A percentile compares a stretch with the other conserved stretches of the same genome.
Evolutionary conservation across 495 filamentous ascomycete species (phyloP).

Genomic region (Penicillium steckii): DNA sequence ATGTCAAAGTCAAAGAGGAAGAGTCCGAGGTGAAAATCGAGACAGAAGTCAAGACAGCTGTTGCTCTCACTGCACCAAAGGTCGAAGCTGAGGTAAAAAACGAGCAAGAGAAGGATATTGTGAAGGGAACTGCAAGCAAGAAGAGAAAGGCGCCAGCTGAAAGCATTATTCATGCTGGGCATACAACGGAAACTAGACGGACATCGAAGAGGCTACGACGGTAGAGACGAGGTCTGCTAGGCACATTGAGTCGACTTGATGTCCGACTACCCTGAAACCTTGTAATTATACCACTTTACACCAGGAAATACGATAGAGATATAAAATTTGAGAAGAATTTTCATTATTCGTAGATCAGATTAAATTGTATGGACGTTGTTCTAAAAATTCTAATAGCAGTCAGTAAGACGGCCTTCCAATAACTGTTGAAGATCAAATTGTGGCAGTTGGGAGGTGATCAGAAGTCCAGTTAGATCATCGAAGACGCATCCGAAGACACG

Average conservation of each 20-base stretch:
- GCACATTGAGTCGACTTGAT: too few species aligned
- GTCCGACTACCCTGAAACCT: too few species aligned
- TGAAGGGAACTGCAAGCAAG: slow-evolving; percentile 11
- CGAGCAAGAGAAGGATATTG: slow-evolving; percentile 14
- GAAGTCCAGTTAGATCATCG: slow-evolving; percentile 65
- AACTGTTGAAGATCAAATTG: slow-evolving; percentile 5
- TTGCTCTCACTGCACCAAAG: slow-evolving; percentile 27
- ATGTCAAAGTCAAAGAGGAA: slow-evolving; percentile 33
- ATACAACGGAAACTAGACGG: slow-evolving; percentile 35
- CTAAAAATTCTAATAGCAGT: slow-evolving; percentile 13
- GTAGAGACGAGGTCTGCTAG: too few species aligned
- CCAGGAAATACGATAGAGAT: not conserved
- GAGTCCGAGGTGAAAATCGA: slow-evolving; percentile 27
- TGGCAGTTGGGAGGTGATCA: slow-evolving; percentile 35
- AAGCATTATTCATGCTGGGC: slow-evolving; percentile 22
- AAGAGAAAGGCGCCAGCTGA: slow-evolving; percentile 21
- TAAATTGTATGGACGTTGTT: not conserved
- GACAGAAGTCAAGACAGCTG: slow-evolving; percentile 25
- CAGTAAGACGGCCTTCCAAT: slow-evolving; percentile 20
- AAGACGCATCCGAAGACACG: slow-evolving; percentile 40
- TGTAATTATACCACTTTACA: too few species aligned
- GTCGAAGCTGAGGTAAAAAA: slow-evolving; percentile 27
- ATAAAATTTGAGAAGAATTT: not conserved
- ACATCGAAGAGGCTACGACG: slow-evolving; percentile 38
- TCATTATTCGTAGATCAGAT: too few species aligned